Conservation (phyloP, 345 rosid species). For the Brassica nigra region DNA sequence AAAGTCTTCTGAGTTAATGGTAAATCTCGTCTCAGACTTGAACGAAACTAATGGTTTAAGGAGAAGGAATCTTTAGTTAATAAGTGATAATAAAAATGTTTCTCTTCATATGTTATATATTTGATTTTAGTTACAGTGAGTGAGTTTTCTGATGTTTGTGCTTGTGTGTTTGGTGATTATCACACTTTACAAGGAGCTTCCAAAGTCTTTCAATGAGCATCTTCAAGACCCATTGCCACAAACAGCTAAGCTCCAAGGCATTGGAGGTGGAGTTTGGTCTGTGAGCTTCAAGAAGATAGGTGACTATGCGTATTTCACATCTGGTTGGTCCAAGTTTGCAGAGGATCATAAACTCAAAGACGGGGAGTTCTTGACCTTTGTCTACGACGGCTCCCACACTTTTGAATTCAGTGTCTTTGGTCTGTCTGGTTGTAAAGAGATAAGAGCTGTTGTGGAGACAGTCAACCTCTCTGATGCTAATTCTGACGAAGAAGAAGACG, state of each 20-base stretch:
- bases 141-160: not conserved
- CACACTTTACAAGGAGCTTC: slow-evolving; percentile 8
- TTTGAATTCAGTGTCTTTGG: slow-evolving; percentile 23
- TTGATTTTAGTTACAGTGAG: not conserved
- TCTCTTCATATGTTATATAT: not conserved
- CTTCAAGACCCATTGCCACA: slow-evolving; percentile 25
- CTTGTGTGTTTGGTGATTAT: not conserved
- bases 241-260: not conserved
- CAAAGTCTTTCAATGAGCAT: not conserved
- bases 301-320: too few relatives aligned
- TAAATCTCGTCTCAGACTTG: not conserved
- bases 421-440: slow-evolving; percentile 8
- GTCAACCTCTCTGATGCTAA: not conserved
- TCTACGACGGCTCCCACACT: too few relatives aligned
- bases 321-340: too few relatives aligned
- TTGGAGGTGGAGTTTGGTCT: not conserved
- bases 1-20: slow-evolving; percentile 7
- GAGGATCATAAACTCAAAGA: too few relatives aligned
- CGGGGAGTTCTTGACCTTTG: too few relatives aligned
- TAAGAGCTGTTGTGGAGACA: not conserved
- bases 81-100: too few relatives aligned
- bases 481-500: not conserved
- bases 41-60: not conserved
- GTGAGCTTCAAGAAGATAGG: too few relatives aligned
- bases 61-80: not conserved